These are phyloP conservation scores for Scleromitrula shiraiana DNA, from an alignment of 2,329 filamentous ascomycete genomes.

Conservation along the genomic window DNA sequence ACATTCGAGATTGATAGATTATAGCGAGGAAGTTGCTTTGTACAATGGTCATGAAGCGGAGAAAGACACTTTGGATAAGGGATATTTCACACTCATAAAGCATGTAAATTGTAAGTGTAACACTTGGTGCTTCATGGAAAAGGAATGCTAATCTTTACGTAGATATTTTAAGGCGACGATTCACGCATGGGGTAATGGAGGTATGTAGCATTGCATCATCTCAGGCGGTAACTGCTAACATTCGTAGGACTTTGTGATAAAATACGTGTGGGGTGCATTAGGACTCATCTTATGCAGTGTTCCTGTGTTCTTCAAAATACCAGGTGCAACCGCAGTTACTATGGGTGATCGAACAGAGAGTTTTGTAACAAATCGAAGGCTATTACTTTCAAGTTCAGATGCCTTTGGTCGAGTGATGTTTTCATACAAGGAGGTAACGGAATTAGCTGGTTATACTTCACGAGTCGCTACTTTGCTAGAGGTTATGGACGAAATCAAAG, in stretches of 20 bases:
- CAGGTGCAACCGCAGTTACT: slow-evolving; percentile 46
- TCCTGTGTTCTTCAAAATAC: slow-evolving; percentile 91
- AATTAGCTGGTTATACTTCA: slow-evolving; percentile 90
- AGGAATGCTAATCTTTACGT: slow-evolving; percentile 27
- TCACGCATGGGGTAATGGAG: slow-evolving; percentile 99
- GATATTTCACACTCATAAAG: slow-evolving; percentile 98
- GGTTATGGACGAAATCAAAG: slow-evolving; percentile 88
- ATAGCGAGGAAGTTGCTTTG: slow-evolving; percentile 88
- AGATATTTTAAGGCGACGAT: slow-evolving; percentile 74
- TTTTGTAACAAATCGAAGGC: slow-evolving; percentile 88
- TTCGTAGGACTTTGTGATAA: slow-evolving; percentile 79
- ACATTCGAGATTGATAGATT: slow-evolving; percentile 89
- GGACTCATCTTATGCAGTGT: slow-evolving; percentile 88
- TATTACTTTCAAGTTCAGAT: slow-evolving; percentile 88
- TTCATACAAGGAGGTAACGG: slow-evolving; percentile 94
- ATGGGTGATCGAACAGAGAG: slow-evolving; percentile 67
- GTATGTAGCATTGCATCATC: no score
- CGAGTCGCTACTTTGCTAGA: slow-evolving; percentile 83
- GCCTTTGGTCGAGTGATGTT: slow-evolving; percentile 96
- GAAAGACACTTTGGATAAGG: slow-evolving; percentile 94
- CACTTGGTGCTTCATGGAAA: neutral
- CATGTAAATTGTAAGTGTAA: slow-evolving; percentile 64
- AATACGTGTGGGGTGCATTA: slow-evolving; percentile 97
- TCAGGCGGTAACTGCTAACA: no score
- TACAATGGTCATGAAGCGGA: slow-evolving; percentile 90